A percentile compares a stretch with the other conserved stretches of the same genome.
These are phyloP conservation scores for Komagataella mondaviorum DNA, from an alignment of 805 yeast genomes.

Conservation along the genomic window DNA sequence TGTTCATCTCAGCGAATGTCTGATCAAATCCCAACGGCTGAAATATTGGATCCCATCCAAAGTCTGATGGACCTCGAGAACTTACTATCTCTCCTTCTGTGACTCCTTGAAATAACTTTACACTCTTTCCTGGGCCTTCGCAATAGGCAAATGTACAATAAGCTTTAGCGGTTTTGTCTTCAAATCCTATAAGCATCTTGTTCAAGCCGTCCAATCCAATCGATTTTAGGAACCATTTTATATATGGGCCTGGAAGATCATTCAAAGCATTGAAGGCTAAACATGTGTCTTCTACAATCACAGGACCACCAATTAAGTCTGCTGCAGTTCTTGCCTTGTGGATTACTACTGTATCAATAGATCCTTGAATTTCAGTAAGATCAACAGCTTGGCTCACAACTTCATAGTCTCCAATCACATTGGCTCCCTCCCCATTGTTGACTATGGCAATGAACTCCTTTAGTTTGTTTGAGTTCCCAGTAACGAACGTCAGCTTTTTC, in stretches of 20 bases:
- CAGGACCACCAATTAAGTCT: constrained; percentile 53
- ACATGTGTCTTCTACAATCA: constrained; percentile 91
- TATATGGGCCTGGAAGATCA: constrained; percentile 78
- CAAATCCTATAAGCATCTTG: constrained; percentile 68
- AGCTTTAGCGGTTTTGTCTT: constrained; percentile 76
- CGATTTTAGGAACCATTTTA: constrained; percentile 78
- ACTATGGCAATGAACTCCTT: constrained; percentile 74
- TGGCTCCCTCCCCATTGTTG: constrained; percentile 9
- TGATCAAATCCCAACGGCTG: constrained; percentile 63
- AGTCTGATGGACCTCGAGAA: constrained; percentile 64
- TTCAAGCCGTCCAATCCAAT: constrained; percentile 70
- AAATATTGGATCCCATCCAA: constrained; percentile 94
- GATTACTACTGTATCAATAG: constrained; percentile 66
- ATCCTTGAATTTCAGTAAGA: constrained; percentile 83
- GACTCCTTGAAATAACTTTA: constrained; percentile 72
- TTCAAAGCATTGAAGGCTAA: constrained; percentile 71
- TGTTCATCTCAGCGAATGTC: constrained; percentile 86
- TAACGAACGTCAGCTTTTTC: not conserved
- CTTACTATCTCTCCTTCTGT: constrained; percentile 72
- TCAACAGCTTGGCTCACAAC: constrained; percentile 62
- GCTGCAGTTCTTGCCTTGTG: constrained; percentile 76
- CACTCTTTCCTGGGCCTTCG: constrained; percentile 63
- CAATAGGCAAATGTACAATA: constrained; percentile 89
- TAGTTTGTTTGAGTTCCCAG: constrained; percentile 77
- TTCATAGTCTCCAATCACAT: constrained; percentile 30